Evolutionary conservation across 2,329 filamentous ascomycete species (phyloP).

Genomic region (Sclerotinia nivalis): DNA sequence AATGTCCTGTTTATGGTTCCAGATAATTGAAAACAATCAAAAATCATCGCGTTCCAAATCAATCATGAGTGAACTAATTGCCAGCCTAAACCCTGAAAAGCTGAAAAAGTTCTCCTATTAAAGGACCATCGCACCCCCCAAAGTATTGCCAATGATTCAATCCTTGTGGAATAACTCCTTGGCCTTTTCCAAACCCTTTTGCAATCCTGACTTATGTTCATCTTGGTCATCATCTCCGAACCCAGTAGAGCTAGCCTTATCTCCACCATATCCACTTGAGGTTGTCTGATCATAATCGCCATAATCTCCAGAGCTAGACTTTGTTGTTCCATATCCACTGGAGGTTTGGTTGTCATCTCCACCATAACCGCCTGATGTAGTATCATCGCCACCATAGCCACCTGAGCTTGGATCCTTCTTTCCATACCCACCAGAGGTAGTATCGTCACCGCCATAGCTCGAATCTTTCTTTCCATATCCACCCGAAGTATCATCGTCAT

Average conservation of each 20-base stretch:
- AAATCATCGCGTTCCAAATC: not conserved
- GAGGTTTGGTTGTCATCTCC: not conserved
- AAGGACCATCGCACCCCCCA: not conserved
- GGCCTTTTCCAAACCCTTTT: slow-evolving; percentile 13
- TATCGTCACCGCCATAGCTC: not conserved
- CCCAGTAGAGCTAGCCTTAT: slow-evolving; percentile 3
- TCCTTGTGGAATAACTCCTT: slow-evolving; percentile 4
- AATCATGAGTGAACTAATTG: not conserved
- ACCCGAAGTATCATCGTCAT: not conserved
- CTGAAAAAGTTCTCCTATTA: not conserved
- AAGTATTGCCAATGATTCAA: not conserved
- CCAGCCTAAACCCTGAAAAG: not conserved
- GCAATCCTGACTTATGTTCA: not conserved
- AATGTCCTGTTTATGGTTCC: no score
- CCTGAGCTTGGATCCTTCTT: not conserved
- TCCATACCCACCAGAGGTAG: not conserved
- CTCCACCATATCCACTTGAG: slow-evolving; percentile 10
- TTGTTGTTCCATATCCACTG: not conserved
- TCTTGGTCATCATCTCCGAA: not conserved
- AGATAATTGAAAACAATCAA: not conserved
- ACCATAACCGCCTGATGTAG: not conserved
- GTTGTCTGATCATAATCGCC: not conserved
- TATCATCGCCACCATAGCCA: not conserved
- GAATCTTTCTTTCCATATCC: not conserved
- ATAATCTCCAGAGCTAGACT: not conserved